Base-by-base conservation (phyloP, 805 yeast species). In the Brettanomyces bruxellensis region DNA sequence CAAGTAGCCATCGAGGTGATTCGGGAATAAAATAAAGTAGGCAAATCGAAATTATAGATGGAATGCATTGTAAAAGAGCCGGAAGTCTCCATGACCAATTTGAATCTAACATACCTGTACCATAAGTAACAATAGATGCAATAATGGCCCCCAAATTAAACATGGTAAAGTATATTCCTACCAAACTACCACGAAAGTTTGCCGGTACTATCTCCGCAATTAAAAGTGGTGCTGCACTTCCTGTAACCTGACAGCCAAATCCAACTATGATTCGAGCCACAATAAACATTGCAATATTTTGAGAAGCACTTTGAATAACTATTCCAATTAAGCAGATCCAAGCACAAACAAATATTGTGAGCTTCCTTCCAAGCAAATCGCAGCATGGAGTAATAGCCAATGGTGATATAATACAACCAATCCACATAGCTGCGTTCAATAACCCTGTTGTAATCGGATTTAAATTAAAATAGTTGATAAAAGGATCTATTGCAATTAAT, bases 291-390 rank as follows among this genome's bases (percentile, higher is more conserved):
- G 23, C 60, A 35, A 49, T 54, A 41, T 59, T 54, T 41, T 51
- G 58, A 13, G 70, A 59, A 6, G 64, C 55, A 13, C 73, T 62
- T 49, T 82, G 83, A 34, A 83, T 64, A 37, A 72, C 55, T 23
- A 80, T 72, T 47, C 86, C 86, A 39, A 78, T 49, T 30, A 76
- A 63, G 53, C 81, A 75, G 41, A 79, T 67, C 14, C 69, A 14
- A 40, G 78, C 65, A 11, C 89, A 88, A 23, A 66, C 42, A 24
- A 73, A 53, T 34, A 82, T 70, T 47, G 75, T 57, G 23, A 76
- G 77, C 59, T 79, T 76, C 65, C 91, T 78, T 39, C 91, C 90
- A 41, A 69, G 54, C 24, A 45, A 49, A 64, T 58, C 71, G 63
- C 66, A 78, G 61, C 49, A 76, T 78, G 23, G 38, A 4, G 46